Evolutionary conservation across 2,329 filamentous ascomycete species (phyloP).

Genomic region (Exophiala bonariae): DNA sequence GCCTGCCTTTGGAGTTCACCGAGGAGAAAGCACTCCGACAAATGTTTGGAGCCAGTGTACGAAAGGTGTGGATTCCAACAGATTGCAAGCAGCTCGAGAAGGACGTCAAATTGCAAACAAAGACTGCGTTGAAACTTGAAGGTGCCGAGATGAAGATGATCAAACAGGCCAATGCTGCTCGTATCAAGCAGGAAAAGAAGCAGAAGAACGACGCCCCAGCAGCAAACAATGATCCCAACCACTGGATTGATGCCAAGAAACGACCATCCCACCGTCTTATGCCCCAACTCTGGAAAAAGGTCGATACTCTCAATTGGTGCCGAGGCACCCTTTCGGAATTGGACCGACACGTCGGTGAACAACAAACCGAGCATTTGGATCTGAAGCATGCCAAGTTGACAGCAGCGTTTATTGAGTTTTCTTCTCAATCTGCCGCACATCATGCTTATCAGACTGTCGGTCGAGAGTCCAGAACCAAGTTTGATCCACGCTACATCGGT

Average conservation of each 20-base stretch:
- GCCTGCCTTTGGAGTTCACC: conserved; percentile 75
- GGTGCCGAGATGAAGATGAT: conserved; percentile 84
- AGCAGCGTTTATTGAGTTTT: conserved; percentile 88
- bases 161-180: conserved; percentile 70
- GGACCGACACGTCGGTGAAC: conserved; percentile 67
- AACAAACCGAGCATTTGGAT: conserved; percentile 64
- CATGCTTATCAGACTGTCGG: conserved; percentile 66
- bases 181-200: conserved; percentile 57
- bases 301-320: conserved; percentile 60
- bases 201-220: conserved; percentile 60
- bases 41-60: conserved; percentile 75
- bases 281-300: conserved; percentile 61
- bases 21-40: conserved; percentile 72
- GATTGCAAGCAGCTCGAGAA: conserved; percentile 76
- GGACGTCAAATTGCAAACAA: conserved; percentile 75
- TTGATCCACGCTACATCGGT: conserved; percentile 84
- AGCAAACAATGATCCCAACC: conserved; percentile 15
- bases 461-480: conserved; percentile 65
- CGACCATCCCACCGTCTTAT: conserved; percentile 73
- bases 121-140: conserved; percentile 76
- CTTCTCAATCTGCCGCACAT: conserved; percentile 78
- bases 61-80: conserved; percentile 77
- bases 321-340: conserved; percentile 71
- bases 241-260: conserved; percentile 66
- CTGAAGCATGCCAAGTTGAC: conserved; percentile 66